Conservation (phyloP, 2,329 filamentous ascomycete species). For the Colletotrichum lindemuthianum region DNA sequence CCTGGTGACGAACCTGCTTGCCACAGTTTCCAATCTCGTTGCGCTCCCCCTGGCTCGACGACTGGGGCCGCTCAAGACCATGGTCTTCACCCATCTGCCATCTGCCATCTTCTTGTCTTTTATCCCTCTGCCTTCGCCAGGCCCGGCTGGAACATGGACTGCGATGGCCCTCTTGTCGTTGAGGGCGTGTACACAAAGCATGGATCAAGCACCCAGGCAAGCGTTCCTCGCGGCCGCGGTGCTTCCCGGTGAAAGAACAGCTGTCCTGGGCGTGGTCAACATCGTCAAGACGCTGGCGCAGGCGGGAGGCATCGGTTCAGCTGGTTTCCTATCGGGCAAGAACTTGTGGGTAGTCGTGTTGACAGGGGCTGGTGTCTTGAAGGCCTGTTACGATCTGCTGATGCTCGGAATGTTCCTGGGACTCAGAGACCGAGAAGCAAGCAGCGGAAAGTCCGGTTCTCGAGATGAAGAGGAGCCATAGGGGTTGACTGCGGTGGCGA, state of each 20-base stretch:
- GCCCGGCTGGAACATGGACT: constrained; percentile 53
- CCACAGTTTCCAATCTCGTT: constrained; percentile 61
- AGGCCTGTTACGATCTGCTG: constrained; percentile 69
- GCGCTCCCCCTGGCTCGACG: constrained; percentile 65
- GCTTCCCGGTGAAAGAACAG: constrained; percentile 72
- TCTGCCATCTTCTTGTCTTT: constrained; percentile 72
- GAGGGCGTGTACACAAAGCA: constrained; percentile 70
- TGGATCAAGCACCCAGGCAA: constrained; percentile 76
- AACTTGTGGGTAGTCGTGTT: constrained; percentile 71
- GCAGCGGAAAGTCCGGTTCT: constrained; percentile 30
- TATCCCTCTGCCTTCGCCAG: constrained; percentile 62
- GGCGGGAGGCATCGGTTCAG: constrained; percentile 70
- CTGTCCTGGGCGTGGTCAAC: constrained; percentile 76
- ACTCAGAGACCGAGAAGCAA: constrained; percentile 42
- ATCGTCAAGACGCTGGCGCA: constrained; percentile 73
- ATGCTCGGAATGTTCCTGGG: constrained; percentile 61
- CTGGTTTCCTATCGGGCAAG: constrained; percentile 68
- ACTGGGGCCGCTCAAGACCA: constrained; percentile 74
- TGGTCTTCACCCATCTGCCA: constrained; percentile 80
- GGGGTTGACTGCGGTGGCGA: background rate
- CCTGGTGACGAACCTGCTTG: constrained; percentile 62
- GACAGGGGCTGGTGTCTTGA: constrained; percentile 69
- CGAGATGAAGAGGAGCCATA: constrained; percentile 25
- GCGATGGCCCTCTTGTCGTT: constrained; percentile 70
- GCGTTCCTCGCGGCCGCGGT: constrained; percentile 76